Evolutionary conservation across 371 early-diverging fungal genomes (phyloP).

Genomic region (Fennellomyces sp.): DNA sequence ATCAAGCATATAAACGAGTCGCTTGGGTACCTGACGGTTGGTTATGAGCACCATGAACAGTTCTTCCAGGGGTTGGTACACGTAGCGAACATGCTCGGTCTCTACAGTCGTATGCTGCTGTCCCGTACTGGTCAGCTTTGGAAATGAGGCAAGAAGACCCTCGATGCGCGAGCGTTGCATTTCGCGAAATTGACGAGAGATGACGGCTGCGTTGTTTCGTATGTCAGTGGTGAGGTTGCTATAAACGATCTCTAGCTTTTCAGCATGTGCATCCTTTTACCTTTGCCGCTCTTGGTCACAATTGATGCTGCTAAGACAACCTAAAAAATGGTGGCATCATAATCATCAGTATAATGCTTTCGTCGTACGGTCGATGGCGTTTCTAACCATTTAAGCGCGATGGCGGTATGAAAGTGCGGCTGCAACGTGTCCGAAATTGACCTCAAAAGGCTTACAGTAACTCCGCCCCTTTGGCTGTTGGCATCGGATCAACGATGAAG

Average conservation of each 20-base stretch:
- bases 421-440: neutral
- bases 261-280: conserved; percentile 58
- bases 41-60: conserved; percentile 91
- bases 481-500: no score
- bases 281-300: conserved; percentile 94
- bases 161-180: conserved; percentile 97
- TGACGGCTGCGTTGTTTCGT: conserved; percentile 65
- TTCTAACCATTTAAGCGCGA: neutral
- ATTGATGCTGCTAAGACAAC: conserved; percentile 89
- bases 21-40: conserved; percentile 67
- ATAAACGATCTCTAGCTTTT: conserved; percentile 1
- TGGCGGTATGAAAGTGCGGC: neutral
- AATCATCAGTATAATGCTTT: no score
- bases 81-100: conserved; percentile 95
- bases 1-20: no score
- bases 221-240: conserved; percentile 1
- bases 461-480: no score
- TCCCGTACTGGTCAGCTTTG: conserved; percentile 88
- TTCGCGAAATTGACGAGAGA: conserved; percentile 96
- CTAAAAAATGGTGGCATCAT: conserved; percentile 31
- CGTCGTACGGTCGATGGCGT: no score
- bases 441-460: neutral
- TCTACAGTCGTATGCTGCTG: conserved; percentile 97
- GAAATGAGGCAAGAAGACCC: conserved; percentile 93
- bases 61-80: conserved; percentile 96